Evolutionary conservation across 2,329 filamentous ascomycete species (phyloP), one percentile per base, ranked within the genome.

Genomic region (Hypoxylon sp.): DNA sequence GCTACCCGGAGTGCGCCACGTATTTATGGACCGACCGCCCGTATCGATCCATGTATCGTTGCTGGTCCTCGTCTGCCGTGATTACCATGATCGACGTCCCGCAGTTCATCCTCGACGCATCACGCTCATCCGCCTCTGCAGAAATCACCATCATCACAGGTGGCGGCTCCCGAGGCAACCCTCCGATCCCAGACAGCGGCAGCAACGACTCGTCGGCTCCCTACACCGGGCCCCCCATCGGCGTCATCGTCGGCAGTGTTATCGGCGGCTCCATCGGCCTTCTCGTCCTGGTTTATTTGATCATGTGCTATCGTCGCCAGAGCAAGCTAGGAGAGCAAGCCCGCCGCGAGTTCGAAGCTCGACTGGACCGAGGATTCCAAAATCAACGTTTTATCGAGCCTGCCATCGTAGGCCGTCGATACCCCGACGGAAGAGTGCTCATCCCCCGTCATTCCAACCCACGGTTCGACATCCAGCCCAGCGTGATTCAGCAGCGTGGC

Each of bases 21-120:
- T 80, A 78, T 59, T 56, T 81, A 51, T 82, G 80, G 80, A 76
- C 78, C 0, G 79, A 77, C 44, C 17, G 70, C 1, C 75, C 80
- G 0, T 57, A 72, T 3, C 76, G 76, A 19, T 79, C 74, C 59
- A 81, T 81, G 79, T 81, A 77, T 65, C 75, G 77, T 13, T 82
- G 81, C 66, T 75, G 76, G 60, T 64, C 70, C 10, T 64, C 62
- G 0, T 63, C 75, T 0, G 73, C 74, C 0, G 64, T 80, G 31
- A 52, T 80, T 31, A 74, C 76, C 8, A 75, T 82, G 72, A 69
- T 79, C 2, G 76, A 80, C 62, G 74, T 74, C 17, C 81, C 81
- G 0, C 77, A 78, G 56, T 77, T 74, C 48, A 72, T 79, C 15
- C 44, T 79, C 21, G 77, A 80, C 44, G 76, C 76, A 7, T 75